These are phyloP conservation scores for Hymenoscyphus fructigenus DNA, from an alignment of 2,329 filamentous ascomycete species.

Conservation along the genomic window DNA sequence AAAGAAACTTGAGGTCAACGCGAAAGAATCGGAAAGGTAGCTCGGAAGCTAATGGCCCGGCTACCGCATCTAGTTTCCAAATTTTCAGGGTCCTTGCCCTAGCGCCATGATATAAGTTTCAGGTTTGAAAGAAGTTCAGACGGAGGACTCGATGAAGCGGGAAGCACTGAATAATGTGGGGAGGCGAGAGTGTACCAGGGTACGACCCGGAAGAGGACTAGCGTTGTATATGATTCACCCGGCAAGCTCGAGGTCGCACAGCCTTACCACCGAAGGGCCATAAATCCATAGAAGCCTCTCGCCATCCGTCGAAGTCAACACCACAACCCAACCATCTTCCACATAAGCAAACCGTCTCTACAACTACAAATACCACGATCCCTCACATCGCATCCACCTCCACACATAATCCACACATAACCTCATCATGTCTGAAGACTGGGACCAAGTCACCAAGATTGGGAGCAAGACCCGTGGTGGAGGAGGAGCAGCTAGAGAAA, in stretches of 20 bases:
- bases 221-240: constrained; percentile 23
- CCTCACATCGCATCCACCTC: not conserved
- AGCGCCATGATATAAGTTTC: not conserved
- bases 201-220: constrained; percentile 16
- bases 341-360: not conserved
- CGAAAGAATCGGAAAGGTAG: not conserved
- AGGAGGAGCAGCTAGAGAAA: constrained; percentile 74
- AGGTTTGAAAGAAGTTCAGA: constrained; percentile 8
- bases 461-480: constrained; percentile 77
- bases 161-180: not conserved
- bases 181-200: constrained; percentile 18
- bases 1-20: not conserved
- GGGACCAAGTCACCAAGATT: constrained; percentile 90
- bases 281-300: constrained; percentile 1
- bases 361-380: not conserved
- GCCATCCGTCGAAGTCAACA: constrained; percentile 19
- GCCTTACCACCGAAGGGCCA: constrained; percentile 12
- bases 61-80: too few species aligned
- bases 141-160: not conserved
- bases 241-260: constrained; percentile 17
- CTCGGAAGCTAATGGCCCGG: not conserved
- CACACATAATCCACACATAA: not conserved
- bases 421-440: constrained; percentile 55
- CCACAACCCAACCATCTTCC: not conserved
- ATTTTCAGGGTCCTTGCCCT: not conserved